Conservation (phyloP, 1,284 basidiomycete species). For the Rhodotorula sp. region DNA sequence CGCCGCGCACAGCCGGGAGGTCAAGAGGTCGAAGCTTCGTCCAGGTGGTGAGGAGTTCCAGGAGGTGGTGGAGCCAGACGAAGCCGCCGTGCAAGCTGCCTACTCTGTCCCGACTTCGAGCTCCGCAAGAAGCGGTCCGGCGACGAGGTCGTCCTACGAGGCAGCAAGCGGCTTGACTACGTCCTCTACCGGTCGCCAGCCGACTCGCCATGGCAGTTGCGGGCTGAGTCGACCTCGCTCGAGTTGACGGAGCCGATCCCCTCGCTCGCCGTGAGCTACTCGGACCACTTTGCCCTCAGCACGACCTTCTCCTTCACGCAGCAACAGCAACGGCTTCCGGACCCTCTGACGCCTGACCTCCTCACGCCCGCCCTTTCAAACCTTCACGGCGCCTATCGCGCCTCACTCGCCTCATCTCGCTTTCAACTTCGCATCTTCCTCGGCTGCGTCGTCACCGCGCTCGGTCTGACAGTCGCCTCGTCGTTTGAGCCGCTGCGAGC, state of each 20-base stretch:
- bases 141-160: conserved; percentile 45
- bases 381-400: conserved; percentile 29
- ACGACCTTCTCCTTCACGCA: conserved; percentile 20
- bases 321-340: neutral
- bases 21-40: neutral
- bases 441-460: conserved; percentile 50
- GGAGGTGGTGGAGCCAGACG: conserved; percentile 26
- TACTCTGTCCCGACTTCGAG: conserved; percentile 83
- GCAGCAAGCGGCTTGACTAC: conserved; percentile 94
- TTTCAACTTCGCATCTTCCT: conserved; percentile 39
- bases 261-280: conserved; percentile 75
- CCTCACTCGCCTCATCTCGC: conserved; percentile 26
- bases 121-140: conserved; percentile 50
- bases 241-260: conserved; percentile 73
- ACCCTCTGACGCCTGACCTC: conserved; percentile 5
- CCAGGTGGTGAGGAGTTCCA: neutral
- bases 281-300: conserved; percentile 86
- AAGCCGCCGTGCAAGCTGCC: conserved; percentile 44
- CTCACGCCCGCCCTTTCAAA: conserved; percentile 22
- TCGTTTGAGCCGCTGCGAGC: conserved; percentile 52
- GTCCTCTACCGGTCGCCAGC: conserved; percentile 71
- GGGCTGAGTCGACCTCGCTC: conserved; percentile 55
- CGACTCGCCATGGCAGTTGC: conserved; percentile 9
- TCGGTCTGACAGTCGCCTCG: conserved; percentile 57
- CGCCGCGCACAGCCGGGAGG: neutral